A percentile compares a stretch with the other conserved stretches of the same genome.
Evolutionary conservation across 768 basidiomycete genomes (phyloP).

Genomic region (Cystoderma amianthinum): DNA sequence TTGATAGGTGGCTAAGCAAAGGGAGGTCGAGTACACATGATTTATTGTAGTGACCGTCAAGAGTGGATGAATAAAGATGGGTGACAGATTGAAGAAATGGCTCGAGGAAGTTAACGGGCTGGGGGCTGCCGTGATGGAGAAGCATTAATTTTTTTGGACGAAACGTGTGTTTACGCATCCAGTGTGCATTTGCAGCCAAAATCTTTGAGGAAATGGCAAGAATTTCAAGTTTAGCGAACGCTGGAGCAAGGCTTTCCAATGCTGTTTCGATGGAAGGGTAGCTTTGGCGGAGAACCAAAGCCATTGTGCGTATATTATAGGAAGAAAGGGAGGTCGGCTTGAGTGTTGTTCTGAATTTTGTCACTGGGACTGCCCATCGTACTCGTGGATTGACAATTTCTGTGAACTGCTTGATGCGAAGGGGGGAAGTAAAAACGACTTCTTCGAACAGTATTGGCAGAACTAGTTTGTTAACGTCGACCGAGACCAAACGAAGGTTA

Average conservation of each 20-base stretch:
- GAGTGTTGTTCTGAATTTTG: slow-evolving; percentile 18
- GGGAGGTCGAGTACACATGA: slow-evolving; percentile 24
- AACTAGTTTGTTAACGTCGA: slow-evolving; percentile 24
- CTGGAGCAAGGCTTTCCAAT: slow-evolving; percentile 21
- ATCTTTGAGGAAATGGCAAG: slow-evolving; percentile 26
- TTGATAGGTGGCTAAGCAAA: slow-evolving; percentile 24
- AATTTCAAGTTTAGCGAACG: slow-evolving; percentile 19
- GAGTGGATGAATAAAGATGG: slow-evolving; percentile 25
- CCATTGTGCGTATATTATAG: slow-evolving; percentile 23
- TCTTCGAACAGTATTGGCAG: slow-evolving; percentile 24
- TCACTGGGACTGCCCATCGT: slow-evolving; percentile 16
- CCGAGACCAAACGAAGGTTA: slow-evolving; percentile 23
- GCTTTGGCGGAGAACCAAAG: slow-evolving; percentile 20
- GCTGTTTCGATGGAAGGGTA: slow-evolving; percentile 26
- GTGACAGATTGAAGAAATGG: slow-evolving; percentile 24
- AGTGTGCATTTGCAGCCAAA: slow-evolving; percentile 24
- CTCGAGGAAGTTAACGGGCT: slow-evolving; percentile 24
- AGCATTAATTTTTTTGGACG: slow-evolving; percentile 21
- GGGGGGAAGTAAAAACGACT: slow-evolving; percentile 17
- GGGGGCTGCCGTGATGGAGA: slow-evolving; percentile 24
- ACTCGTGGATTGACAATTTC: slow-evolving; percentile 21
- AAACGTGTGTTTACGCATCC: slow-evolving; percentile 22
- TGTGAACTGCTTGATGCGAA: slow-evolving; percentile 20
- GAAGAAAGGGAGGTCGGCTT: slow-evolving; percentile 20
- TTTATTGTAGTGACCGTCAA: slow-evolving; percentile 16